phyloP scores from a whole-genome alignment of 495 filamentous ascomycete species.

The Xylaria grammica region DNA sequence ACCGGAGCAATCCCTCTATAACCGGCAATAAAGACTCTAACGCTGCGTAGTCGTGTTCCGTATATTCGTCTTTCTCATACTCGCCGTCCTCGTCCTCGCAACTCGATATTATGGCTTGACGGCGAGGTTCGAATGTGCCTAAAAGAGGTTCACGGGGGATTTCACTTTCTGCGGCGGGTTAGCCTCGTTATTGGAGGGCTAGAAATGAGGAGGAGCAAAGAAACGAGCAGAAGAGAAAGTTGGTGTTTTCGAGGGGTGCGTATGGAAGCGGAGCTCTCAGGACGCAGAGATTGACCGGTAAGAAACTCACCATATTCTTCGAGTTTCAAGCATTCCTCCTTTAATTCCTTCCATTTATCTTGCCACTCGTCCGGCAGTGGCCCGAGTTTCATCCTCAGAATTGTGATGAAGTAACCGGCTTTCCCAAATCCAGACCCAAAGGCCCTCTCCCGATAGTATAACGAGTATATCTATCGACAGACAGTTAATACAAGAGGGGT shows the following conservation, averaged over 20 bases:
- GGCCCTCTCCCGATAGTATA: conserved; percentile 8
- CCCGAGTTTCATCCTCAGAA: neutral
- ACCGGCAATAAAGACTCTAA: conserved; percentile 8
- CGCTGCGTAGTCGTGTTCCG: conserved; percentile 7
- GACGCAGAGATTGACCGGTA: neutral
- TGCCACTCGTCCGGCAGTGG: conserved; percentile 13
- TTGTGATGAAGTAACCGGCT: conserved; percentile 1
- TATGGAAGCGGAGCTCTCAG: too few species aligned
- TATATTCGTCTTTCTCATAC: conserved; percentile 16
- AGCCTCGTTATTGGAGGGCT: conserved; percentile 1
- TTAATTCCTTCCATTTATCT: conserved; percentile 9
- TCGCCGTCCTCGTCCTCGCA: neutral
- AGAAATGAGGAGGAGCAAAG: neutral
- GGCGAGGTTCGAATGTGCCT: conserved; percentile 19
- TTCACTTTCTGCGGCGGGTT: neutral
- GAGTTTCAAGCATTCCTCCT: neutral
- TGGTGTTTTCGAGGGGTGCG: too few species aligned
- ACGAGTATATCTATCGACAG: conserved; percentile 13
- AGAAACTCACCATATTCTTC: neutral
- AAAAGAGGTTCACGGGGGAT: neutral
- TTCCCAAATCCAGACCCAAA: neutral
- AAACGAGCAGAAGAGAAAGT: too few species aligned
- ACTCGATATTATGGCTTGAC: conserved; percentile 7
- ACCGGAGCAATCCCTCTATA: neutral
- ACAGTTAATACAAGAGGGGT: neutral